These are phyloP conservation scores for Pseudocercospora vitis DNA, from an alignment of 2,329 filamentous ascomycete genomes.

Conservation along the genomic window DNA sequence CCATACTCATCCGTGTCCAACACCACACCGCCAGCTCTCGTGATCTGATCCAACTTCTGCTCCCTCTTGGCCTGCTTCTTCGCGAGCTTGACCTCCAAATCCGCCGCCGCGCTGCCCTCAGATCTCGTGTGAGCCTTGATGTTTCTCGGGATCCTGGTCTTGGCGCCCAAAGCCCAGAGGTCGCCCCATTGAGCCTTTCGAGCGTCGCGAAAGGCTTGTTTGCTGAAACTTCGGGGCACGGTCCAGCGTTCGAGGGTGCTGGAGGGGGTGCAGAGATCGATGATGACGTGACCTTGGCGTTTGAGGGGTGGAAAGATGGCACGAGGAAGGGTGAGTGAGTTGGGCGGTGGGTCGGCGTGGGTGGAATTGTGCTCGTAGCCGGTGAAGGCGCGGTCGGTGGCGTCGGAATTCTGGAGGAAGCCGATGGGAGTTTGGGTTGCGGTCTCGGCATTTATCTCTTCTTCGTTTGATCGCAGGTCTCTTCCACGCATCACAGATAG, in stretches of 20 bases:
- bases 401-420: constrained; percentile 53
- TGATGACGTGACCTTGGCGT: constrained; percentile 78
- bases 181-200: constrained; percentile 91
- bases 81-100: constrained; percentile 24
- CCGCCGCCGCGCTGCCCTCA: constrained; percentile 15
- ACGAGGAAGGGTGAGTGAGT: constrained; percentile 71
- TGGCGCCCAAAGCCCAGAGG: constrained; percentile 91
- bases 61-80: constrained; percentile 11
- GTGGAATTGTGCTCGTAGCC: constrained; percentile 60
- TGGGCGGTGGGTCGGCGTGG: constrained; percentile 22
- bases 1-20: constrained; percentile 28
- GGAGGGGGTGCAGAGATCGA: constrained; percentile 86
- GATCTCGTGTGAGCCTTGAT: constrained; percentile 20
- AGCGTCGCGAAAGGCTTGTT: constrained; percentile 84
- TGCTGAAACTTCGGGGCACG: constrained; percentile 76
- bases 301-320: constrained; percentile 80
- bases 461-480: constrained; percentile 48
- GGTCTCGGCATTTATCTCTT: background rate
- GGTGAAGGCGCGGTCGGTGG: constrained; percentile 66
- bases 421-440: background rate
- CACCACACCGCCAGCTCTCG: constrained; percentile 9
- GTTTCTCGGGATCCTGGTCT: constrained; percentile 68
- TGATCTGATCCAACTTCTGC: constrained; percentile 10
- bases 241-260: constrained; percentile 92
- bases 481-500: constrained; percentile 78